A percentile compares a stretch with the other conserved stretches of the same genome.
phyloP scores from a whole-genome alignment of 2,329 filamentous ascomycete genomes.

The Ophiosphaerella herpotricha region DNA sequence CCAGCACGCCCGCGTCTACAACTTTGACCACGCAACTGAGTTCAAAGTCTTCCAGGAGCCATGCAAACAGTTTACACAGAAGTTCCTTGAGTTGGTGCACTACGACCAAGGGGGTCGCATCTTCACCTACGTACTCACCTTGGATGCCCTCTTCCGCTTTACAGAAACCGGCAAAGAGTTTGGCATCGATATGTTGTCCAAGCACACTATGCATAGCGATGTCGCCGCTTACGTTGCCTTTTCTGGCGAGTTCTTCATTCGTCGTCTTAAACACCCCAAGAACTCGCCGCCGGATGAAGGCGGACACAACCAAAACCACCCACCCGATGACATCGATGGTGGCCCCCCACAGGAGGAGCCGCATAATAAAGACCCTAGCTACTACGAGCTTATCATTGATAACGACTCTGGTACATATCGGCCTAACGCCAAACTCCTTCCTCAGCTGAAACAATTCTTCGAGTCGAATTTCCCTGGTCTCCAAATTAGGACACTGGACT shows the following conservation, averaged over 20 bases:
- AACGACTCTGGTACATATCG: conserved; percentile 95
- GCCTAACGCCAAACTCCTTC: conserved; percentile 77
- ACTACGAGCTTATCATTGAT: conserved; percentile 89
- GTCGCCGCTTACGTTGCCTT: conserved; percentile 90
- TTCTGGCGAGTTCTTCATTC: conserved; percentile 90
- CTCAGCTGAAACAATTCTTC: conserved; percentile 72
- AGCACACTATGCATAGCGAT: conserved; percentile 96
- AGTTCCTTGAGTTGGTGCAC: conserved; percentile 85
- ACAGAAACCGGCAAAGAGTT: conserved; percentile 97
- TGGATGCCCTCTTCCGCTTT: conserved; percentile 86
- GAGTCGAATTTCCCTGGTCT: conserved; percentile 76
- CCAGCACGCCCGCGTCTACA: conserved; percentile 87
- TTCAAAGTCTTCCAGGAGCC: conserved; percentile 71
- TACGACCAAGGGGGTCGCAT: conserved; percentile 84
- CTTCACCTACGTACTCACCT: conserved; percentile 89
- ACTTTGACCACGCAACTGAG: conserved; percentile 77
- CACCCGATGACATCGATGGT: conserved; percentile 55
- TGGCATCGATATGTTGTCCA: conserved; percentile 87
- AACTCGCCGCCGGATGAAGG: conserved; percentile 42
- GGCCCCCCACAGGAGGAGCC: conserved; percentile 47
- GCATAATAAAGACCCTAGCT: conserved; percentile 54
- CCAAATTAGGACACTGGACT: conserved; percentile 74
- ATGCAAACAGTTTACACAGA: conserved; percentile 70
- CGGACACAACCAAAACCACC: conserved; percentile 54
- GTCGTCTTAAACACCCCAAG: conserved; percentile 63